A percentile compares a stretch with the other conserved stretches of the same genome.
Conservation (phyloP, 768 basidiomycete species). For the Pulveroboletus sp. region DNA sequence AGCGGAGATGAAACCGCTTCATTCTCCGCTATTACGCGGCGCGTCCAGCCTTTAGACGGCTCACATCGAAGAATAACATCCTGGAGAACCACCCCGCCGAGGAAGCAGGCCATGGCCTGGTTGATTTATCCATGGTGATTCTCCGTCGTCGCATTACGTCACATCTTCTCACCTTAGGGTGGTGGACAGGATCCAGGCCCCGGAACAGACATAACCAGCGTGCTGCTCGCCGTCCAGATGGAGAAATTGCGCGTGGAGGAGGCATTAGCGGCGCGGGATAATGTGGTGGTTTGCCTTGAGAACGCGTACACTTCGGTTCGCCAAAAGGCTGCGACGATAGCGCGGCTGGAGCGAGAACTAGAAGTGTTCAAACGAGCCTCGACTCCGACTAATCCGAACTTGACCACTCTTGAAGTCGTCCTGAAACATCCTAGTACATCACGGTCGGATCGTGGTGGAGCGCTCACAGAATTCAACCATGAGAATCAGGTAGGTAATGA, state of each 20-base stretch:
- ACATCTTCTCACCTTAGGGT: background rate
- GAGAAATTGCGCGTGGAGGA: slow-evolving; percentile 52
- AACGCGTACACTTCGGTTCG: slow-evolving; percentile 58
- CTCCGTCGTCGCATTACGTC: background rate
- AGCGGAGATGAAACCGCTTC: slow-evolving; percentile 1
- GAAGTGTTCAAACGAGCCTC: slow-evolving; percentile 25
- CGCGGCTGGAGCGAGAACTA: slow-evolving; percentile 42
- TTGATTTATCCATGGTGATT: slow-evolving; percentile 13
- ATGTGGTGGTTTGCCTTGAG: slow-evolving; percentile 51
- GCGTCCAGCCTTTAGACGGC: too few species aligned
- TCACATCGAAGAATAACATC: too few species aligned
- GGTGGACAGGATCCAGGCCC: slow-evolving; percentile 12
- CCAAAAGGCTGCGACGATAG: slow-evolving; percentile 54
- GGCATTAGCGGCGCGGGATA: slow-evolving; percentile 61
- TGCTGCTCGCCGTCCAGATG: slow-evolving; percentile 51
- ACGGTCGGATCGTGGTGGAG: background rate
- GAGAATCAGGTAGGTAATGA: slow-evolving; percentile 4
- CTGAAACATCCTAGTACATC: background rate
- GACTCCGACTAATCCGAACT: slow-evolving; percentile 19
- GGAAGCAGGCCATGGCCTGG: slow-evolving; percentile 2
- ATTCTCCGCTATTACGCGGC: slow-evolving; percentile 10
- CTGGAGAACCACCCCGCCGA: slow-evolving; percentile 3
- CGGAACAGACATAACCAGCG: slow-evolving; percentile 34
- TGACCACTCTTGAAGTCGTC: background rate
- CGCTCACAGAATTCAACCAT: background rate